These are phyloP conservation scores for Coccomyxa subellipsoidea DNA, from an alignment of 163 green algal genomes.

Conservation along the genomic window DNA sequence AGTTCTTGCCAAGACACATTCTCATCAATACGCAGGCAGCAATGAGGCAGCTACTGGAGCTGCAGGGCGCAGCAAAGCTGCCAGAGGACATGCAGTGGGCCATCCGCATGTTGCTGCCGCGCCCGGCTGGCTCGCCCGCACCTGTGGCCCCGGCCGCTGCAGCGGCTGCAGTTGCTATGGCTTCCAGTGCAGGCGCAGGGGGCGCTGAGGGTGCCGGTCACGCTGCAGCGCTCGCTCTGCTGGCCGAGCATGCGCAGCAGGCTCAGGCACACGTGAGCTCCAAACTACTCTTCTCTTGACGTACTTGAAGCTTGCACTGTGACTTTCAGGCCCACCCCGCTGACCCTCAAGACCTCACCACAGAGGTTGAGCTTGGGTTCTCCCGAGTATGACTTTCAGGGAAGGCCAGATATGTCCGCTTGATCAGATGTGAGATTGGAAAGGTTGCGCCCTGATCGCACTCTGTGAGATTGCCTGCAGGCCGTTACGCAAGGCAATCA, in stretches of 20 bases:
- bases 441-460: too few species aligned
- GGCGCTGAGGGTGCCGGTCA: background rate
- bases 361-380: too few species aligned
- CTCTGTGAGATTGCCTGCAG: too few species aligned
- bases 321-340: too few species aligned
- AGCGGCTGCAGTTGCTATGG: background rate
- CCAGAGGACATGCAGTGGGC: constrained; percentile 21
- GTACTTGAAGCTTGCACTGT: too few species aligned
- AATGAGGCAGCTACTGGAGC: constrained; percentile 1
- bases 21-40: too few species aligned
- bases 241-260: background rate
- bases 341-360: too few species aligned
- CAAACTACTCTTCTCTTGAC: too few species aligned
- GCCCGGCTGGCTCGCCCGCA: background rate
- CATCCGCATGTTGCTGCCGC: constrained; percentile 21
- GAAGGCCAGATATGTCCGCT: too few species aligned
- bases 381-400: too few species aligned
- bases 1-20: too few species aligned
- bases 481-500: background rate
- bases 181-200: background rate
- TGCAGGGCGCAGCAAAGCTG: constrained; percentile 9
- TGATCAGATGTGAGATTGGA: too few species aligned
- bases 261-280: background rate
- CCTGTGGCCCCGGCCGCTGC: background rate
- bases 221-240: background rate